These are phyloP conservation scores for Rhypophila decipiens DNA, from an alignment of 495 filamentous ascomycete species.

Conservation along the genomic window DNA sequence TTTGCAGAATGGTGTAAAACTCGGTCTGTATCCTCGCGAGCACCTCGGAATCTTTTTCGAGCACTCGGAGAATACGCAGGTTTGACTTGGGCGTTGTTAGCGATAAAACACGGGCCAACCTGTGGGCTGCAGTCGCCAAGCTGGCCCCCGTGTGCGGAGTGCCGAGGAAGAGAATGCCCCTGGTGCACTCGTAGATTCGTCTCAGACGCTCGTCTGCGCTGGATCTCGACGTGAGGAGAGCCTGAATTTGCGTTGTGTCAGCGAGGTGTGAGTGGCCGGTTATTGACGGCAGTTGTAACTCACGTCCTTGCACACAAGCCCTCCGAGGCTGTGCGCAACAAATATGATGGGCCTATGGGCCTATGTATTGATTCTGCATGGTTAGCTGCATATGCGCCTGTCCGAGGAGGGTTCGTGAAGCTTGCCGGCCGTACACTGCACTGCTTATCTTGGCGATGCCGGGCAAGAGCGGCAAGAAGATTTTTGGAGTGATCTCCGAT, in stretches of 20 bases:
- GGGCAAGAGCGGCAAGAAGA: background rate
- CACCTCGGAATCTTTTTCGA: background rate
- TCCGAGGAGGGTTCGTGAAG: background rate
- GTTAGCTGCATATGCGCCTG: background rate
- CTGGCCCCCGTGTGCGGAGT: slow-evolving; percentile 1
- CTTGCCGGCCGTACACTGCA: background rate
- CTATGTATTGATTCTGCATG: background rate
- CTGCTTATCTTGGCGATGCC: background rate
- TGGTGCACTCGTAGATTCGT: background rate
- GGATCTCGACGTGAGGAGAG: background rate
- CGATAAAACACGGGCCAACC: background rate
- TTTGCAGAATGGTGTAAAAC: background rate
- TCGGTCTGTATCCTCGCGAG: slow-evolving; percentile 1
- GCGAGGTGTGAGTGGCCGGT: too few species aligned
- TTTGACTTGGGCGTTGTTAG: background rate
- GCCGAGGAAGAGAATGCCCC: slow-evolving; percentile 1
- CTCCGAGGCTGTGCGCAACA: slow-evolving; percentile 1
- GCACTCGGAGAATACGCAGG: background rate
- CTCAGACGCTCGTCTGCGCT: background rate
- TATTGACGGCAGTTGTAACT: background rate
- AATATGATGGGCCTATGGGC: slow-evolving; percentile 1
- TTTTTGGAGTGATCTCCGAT: slow-evolving; percentile 3
- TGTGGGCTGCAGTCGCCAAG: background rate
- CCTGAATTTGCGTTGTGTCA: background rate
- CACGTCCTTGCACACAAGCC: slow-evolving; percentile 1